Base-by-base conservation (phyloP, 306 rosid species). In the Cucurbita maxima region DNA sequence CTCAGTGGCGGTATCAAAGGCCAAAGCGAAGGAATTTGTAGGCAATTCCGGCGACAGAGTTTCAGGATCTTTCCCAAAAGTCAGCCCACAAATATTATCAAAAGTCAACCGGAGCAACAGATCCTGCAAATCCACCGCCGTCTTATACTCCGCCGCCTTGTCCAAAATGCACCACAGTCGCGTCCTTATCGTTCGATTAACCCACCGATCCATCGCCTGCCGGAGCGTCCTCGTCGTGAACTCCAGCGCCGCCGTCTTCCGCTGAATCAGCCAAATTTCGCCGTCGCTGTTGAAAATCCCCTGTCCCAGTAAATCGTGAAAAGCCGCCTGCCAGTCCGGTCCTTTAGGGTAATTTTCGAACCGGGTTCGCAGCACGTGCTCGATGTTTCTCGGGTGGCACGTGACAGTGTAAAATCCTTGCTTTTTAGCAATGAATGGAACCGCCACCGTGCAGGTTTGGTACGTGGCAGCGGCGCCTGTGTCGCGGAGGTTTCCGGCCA, bases 281-380 rank as follows among this genome's bases (percentile, higher is more conserved):
- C 98, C 96, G 53, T 93, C 98, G 68, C 97, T 90, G 57, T 93
- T 93, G 85, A 93, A 93, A 5, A 92, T 93, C 56, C 98, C 98
- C 14, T 90, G 94, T 0, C 98, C 98, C 8, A 93, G 57, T 8
- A 93, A 88, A 64, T 93, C 98, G 44, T 93, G 96, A 57, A 93
- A 93, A 0, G 98, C 98, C 15, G 87, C 82, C 34, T 93, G 97
- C 92, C 92, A 93, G 0, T 71, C 56, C 5, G 98, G 98, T 3
- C 98, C 98, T 72, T 93, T 93, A 0, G 98, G 98, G 62, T 93
- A 93, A 63, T 93, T 93, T 0, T 88, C 90, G 78, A 93, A 93
- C 72, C 94, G 80, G 70, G 89, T 83, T 72, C 83, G 85, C 37
- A 93, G 88, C 37, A 93, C 80, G 81, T 93, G 98, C 63, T 93